Evolutionary conservation across 73 alveolate genomes (phyloP).

Genomic region (Uronychia binucleata): DNA sequence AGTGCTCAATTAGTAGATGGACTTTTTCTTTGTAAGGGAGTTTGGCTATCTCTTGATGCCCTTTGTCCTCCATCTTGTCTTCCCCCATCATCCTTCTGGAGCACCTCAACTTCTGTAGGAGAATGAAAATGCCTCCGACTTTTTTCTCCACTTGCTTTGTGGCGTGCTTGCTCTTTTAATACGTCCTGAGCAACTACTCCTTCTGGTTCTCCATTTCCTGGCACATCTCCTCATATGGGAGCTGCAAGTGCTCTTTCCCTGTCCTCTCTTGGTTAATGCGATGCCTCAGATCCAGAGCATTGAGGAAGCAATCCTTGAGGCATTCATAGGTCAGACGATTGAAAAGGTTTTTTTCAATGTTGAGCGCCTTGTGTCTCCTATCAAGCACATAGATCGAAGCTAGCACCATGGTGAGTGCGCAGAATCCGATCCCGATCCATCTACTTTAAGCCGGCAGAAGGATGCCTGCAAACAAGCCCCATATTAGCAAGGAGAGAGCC

Average conservation of each 20-base stretch:
- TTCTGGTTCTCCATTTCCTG: not conserved
- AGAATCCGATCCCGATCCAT: slow-evolving; percentile 24
- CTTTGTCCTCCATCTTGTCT: not conserved
- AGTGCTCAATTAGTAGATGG: not conserved
- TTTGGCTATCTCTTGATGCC: not conserved
- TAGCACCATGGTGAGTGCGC: not conserved
- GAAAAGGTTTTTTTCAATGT: not conserved
- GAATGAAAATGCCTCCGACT: not conserved
- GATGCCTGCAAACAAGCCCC: slow-evolving; percentile 48
- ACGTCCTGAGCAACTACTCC: not conserved
- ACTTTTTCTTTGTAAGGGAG: not conserved
- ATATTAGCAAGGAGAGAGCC: slow-evolving; percentile 10
- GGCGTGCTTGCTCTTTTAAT: not conserved
- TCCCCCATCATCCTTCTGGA: not conserved
- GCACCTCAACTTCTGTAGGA: not conserved
- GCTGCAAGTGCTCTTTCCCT: not conserved
- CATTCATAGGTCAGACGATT: not conserved
- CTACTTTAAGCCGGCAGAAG: slow-evolving; percentile 9
- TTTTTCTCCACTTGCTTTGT: not conserved
- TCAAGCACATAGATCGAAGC: not conserved
- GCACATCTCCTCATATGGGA: not conserved
- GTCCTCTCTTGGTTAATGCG: not conserved
- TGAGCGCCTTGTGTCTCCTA: not conserved
- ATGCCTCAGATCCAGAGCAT: not conserved
- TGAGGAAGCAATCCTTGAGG: not conserved